Evolutionary conservation across 2,329 filamentous ascomycete species (phyloP), one percentile per base, ranked within the genome.

Genomic region (Fusarium nanum): DNA sequence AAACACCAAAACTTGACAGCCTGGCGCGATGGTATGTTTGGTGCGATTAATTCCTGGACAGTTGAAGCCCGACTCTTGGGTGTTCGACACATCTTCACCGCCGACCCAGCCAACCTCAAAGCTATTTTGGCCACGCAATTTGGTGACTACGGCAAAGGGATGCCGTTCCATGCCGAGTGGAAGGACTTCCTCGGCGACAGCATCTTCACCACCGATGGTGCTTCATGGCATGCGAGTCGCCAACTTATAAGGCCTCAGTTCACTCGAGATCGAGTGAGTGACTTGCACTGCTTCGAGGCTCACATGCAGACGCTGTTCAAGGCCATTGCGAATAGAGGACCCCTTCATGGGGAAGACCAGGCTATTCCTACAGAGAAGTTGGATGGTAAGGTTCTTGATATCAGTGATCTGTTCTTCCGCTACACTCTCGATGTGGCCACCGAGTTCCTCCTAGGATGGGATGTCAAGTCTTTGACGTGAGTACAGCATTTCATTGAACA

Each of bases 91-190:
- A 78, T 97, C 63, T 86, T 96, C 75, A 97, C 94, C 0, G 87
- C 88, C 7, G 93, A 97, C 72, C 92, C 92, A 1, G 93, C 97
- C 75, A 97, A 97, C 77, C 92, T 97, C 82, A 97, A 97, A 79
- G 93, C 94, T 8, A 86, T 98, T 23, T 84, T 98, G n/a, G 92
- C 94, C 0, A 92, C 91, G 2, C 93, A 97, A 76, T 98, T 98
- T 76, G 59, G 72, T 42, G 92, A 97, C 76, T 98, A 90, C 76
- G 94, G 94, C 73, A 94, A 97, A 78, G 93, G 94, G 9, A 81
- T 89, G 67, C 80, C 84, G 23, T 97, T 97, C 81, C 91, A 94
- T 73, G 73, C 80, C 11, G 91, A 94, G 54, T 97, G 92, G 91
- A 85, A 88, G 60, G 87, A 89, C 16, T 97, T 93, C 68, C 82